Evolutionary conservation across 2,329 filamentous ascomycete species (phyloP).

Genomic region (Ceratocystis variospora): DNA sequence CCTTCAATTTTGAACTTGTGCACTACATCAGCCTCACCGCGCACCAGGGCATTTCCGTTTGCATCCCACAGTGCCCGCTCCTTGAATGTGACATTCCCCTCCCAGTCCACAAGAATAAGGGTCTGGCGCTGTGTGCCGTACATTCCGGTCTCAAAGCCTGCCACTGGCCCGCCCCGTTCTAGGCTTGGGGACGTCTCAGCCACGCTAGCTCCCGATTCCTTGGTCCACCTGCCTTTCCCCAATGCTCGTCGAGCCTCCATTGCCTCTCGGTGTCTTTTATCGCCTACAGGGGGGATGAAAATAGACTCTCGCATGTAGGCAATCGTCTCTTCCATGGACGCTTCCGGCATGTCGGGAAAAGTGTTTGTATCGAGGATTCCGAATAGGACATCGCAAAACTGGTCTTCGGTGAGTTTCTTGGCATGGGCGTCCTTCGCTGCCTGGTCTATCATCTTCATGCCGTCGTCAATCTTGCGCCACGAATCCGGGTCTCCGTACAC

Average conservation of each 20-base stretch:
- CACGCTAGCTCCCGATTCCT: slow-evolving; percentile 20
- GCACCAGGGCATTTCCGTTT: slow-evolving; percentile 40
- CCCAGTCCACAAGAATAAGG: slow-evolving; percentile 46
- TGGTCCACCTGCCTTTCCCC: slow-evolving; percentile 22
- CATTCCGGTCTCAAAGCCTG: slow-evolving; percentile 42
- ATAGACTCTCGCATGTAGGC: slow-evolving; percentile 44
- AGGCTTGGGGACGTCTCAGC: too few species aligned
- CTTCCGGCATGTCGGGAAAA: slow-evolving; percentile 32
- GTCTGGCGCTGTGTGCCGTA: slow-evolving; percentile 55
- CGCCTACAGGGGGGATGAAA: slow-evolving; percentile 46
- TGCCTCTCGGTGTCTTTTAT: slow-evolving; percentile 31
- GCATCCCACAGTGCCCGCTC: slow-evolving; percentile 48
- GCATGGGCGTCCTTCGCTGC: slow-evolving; percentile 31
- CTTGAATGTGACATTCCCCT: slow-evolving; percentile 45
- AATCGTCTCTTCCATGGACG: slow-evolving; percentile 39
- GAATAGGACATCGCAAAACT: slow-evolving; percentile 40
- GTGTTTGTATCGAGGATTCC: slow-evolving; percentile 43
- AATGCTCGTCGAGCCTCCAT: slow-evolving; percentile 32
- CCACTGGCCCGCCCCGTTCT: slow-evolving; percentile 24
- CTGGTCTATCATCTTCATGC: slow-evolving; percentile 34
- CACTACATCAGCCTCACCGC: slow-evolving; percentile 41
- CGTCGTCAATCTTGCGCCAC: slow-evolving; percentile 49
- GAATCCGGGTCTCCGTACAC: slow-evolving; percentile 38
- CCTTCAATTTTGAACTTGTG: slow-evolving; percentile 44
- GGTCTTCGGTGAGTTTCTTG: slow-evolving; percentile 31